Percentiles rank a stretch among this genome's conserved stretches.
Conservation (phyloP, 2,329 filamentous ascomycete genomes). For the Neopestalotiopsis clavispora region DNA sequence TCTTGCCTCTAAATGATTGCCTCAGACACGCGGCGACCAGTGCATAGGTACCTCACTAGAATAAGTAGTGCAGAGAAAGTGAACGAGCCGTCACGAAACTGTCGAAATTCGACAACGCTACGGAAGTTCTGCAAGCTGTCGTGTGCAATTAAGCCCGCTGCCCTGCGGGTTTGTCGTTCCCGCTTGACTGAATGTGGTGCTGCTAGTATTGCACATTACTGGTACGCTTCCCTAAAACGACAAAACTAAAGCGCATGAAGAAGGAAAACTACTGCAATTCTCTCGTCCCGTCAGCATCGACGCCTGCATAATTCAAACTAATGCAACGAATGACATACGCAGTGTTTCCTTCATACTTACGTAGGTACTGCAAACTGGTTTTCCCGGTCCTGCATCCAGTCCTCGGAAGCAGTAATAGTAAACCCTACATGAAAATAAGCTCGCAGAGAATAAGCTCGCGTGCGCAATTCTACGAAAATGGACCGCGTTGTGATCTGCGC, state of each 20-base stretch:
- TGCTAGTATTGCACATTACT: no score
- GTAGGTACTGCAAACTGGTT: not conserved
- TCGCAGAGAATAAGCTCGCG: not conserved
- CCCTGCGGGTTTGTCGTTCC: no score
- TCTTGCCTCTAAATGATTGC: not conserved
- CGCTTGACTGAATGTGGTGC: no score
- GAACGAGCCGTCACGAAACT: not conserved
- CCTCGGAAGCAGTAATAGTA: not conserved
- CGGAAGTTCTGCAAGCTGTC: not conserved
- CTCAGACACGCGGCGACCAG: not conserved
- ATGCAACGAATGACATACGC: not conserved
- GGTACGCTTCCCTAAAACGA: no score
- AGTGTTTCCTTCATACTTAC: not conserved
- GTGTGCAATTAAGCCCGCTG: no score
- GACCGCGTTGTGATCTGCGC: not conserved
- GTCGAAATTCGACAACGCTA: not conserved
- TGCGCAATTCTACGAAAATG: slow-evolving; percentile 5
- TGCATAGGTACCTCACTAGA: not conserved
- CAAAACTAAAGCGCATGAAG: no score
- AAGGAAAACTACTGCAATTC: not conserved
- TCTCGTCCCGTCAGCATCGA: no score
- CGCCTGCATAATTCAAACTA: no score
- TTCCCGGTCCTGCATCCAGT: not conserved
- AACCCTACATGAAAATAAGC: not conserved
- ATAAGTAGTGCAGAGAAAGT: not conserved